Conservation (phyloP, 371 early-diverging fungal genomes). For the Mortierella sp. region DNA sequence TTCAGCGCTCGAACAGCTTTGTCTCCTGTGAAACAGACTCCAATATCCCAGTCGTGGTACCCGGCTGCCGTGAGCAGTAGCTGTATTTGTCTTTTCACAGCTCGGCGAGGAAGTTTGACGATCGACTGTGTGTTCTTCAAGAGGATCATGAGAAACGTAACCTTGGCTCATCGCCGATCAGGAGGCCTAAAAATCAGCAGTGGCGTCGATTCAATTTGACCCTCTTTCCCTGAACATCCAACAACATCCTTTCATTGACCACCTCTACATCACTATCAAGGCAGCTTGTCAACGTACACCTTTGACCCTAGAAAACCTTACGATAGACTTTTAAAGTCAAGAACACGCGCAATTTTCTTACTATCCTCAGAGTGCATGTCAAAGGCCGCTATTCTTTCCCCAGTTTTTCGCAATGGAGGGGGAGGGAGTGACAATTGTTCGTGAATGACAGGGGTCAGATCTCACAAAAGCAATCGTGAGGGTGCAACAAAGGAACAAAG, state of each 20-base stretch:
- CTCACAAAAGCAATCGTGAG: too few relatives aligned
- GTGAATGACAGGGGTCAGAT: neutral
- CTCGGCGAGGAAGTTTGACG: conserved; percentile 6
- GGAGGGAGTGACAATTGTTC: too few relatives aligned
- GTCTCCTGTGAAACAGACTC: conserved; percentile 57
- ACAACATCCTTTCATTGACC: too few relatives aligned
- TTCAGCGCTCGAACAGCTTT: conserved; percentile 55
- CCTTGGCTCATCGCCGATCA: neutral
- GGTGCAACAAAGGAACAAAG: neutral
- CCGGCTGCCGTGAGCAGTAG: conserved; percentile 56
- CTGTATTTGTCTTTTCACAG: conserved; percentile 28
- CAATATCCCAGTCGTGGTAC: conserved; percentile 62
- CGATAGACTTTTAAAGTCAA: too few relatives aligned
- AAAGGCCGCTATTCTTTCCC: conserved; percentile 12
- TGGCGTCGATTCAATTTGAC: too few relatives aligned
- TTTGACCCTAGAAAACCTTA: too few relatives aligned
- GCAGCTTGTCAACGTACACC: too few relatives aligned
- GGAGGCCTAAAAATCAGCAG: too few relatives aligned
- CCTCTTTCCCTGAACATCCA: too few relatives aligned
- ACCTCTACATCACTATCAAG: too few relatives aligned
- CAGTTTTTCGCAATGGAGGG: too few relatives aligned
- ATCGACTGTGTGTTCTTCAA: conserved; percentile 38
- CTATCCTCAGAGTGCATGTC: conserved; percentile 26
- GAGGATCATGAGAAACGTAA: conserved; percentile 37
- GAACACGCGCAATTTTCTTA: conserved; percentile 31